Evolutionary conservation across 495 filamentous ascomycete genomes (phyloP), one percentile per base, ranked within the genome.

Genomic region (Pseudevernia furfuracea): DNA sequence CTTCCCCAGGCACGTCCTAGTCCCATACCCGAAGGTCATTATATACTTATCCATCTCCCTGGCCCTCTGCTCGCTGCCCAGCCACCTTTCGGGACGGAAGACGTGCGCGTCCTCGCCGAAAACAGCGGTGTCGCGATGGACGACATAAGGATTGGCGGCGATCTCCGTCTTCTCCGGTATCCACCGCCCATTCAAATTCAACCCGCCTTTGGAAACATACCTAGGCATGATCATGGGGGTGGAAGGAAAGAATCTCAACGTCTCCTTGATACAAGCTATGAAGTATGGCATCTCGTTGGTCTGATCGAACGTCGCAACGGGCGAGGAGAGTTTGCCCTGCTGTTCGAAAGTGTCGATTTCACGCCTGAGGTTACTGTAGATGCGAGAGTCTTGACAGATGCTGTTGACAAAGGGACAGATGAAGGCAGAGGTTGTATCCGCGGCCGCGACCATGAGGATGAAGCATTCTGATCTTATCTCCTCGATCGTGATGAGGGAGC

Each of bases 381-480:
- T 23, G 12, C 46, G 7, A 0, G 46, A 5, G 3, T 5, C 14
- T n/a, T 49, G 46, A 6, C 11, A 5, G 23, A 49, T 10, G n/a
- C 28, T 12, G 11, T 10, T 64, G 52, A 89, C 71, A 48, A 84
- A 75, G 3, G 77, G 79, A 56, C 78, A 78, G 68, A 89, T 79
- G 12, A 80, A 75, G 1, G 80, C 83, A 0, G 83, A 81, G 0
- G 81, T 84, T 15, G 86, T 87, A 65, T 90, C 87, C 11, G 84
- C 81, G n/a, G 84, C 85, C 4, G 85, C 86, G 14, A 87, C 75
- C 55, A 85, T 70, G 23, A 85, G 77, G 0, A 84, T 72, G 4
- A 84, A 70, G 28, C 82, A 78, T 71, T 84, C 84, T 0, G 81
- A 80, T 60, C 80, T 79, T 67, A 84, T 76, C 60, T 83, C 78